Conservation (phyloP, 495 filamentous ascomycete species). For the Ascobolus immersus region DNA sequence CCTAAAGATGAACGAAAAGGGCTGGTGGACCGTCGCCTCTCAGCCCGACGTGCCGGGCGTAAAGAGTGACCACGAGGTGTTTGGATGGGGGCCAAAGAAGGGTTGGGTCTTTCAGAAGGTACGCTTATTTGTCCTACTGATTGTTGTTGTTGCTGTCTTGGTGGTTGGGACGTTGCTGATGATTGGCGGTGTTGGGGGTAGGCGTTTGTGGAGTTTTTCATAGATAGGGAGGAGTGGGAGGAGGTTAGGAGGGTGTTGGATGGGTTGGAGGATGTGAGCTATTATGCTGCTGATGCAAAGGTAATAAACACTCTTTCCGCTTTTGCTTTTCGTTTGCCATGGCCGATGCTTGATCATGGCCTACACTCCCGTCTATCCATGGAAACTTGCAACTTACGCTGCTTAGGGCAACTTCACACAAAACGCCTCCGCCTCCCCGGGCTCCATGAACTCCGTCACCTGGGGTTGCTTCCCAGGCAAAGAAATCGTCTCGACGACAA, state of each 20-base stretch:
- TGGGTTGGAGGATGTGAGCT: conserved; percentile 38
- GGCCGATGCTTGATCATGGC: background rate
- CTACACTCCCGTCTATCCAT: background rate
- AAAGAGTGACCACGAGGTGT: conserved; percentile 44
- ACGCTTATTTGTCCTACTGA: too few species aligned
- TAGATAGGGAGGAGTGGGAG: conserved; percentile 43
- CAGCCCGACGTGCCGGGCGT: conserved; percentile 83
- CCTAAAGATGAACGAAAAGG: conserved; percentile 46
- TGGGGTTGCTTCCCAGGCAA: conserved; percentile 93
- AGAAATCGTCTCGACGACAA: conserved; percentile 91
- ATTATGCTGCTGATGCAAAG: conserved; percentile 49
- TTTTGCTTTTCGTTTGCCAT: background rate
- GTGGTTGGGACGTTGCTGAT: too few species aligned
- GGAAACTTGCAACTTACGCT: background rate
- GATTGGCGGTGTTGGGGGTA: too few species aligned
- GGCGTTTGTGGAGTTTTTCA: conserved; percentile 92
- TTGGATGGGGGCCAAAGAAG: conserved; percentile 80
- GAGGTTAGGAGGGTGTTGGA: conserved; percentile 35
- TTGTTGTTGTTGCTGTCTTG: too few species aligned
- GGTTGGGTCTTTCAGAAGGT: conserved; percentile 97
- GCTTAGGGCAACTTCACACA: background rate
- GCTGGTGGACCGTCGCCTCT: conserved; percentile 93
- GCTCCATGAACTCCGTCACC: conserved; percentile 69
- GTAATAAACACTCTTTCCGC: conserved; percentile 4
- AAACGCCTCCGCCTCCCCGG: conserved; percentile 11